These are phyloP conservation scores for Arthromyces matolae DNA, from an alignment of 768 basidiomycete genomes.

Conservation along the genomic window DNA sequence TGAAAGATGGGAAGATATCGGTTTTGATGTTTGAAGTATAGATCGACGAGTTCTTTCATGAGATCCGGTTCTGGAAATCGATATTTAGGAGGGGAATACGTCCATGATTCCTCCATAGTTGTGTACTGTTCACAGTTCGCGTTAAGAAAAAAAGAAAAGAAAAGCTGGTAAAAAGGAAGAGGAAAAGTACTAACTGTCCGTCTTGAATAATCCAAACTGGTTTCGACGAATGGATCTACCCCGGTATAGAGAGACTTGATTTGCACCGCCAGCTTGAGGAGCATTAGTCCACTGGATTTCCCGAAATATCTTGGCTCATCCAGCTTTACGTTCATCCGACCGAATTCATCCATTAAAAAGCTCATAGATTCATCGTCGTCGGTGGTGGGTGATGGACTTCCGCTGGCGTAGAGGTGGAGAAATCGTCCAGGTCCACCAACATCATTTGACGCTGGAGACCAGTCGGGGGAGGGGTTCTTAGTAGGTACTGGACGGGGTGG, in stretches of 20 bases:
- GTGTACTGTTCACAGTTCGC: no score
- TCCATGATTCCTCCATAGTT: no score
- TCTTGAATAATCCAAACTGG: not conserved
- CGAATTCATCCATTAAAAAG: slow-evolving; percentile 35
- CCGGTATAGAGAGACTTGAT: slow-evolving; percentile 53
- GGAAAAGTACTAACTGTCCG: not conserved
- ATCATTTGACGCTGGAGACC: no score
- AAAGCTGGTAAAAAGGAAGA: not conserved
- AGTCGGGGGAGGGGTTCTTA: not conserved
- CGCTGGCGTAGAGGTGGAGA: slow-evolving; percentile 9
- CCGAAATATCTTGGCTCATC: slow-evolving; percentile 46
- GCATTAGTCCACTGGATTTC: slow-evolving; percentile 50
- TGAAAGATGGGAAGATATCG: slow-evolving; percentile 65
- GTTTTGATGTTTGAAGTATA: slow-evolving; percentile 63
- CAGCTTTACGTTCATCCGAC: slow-evolving; percentile 24
- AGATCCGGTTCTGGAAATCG: slow-evolving; percentile 53
- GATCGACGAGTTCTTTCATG: slow-evolving; percentile 46
- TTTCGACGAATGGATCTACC: not conserved
- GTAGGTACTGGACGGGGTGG: not conserved
- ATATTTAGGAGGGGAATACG: slow-evolving; percentile 28
- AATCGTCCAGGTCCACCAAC: slow-evolving; percentile 4
- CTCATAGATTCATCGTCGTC: slow-evolving; percentile 32
- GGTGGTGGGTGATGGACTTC: slow-evolving; percentile 6
- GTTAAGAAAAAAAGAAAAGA: no score
- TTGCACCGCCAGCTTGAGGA: slow-evolving; percentile 49